These are phyloP conservation scores for Beauveria sp. DNA, from an alignment of 2,329 filamentous ascomycete genomes.

Conservation along the genomic window DNA sequence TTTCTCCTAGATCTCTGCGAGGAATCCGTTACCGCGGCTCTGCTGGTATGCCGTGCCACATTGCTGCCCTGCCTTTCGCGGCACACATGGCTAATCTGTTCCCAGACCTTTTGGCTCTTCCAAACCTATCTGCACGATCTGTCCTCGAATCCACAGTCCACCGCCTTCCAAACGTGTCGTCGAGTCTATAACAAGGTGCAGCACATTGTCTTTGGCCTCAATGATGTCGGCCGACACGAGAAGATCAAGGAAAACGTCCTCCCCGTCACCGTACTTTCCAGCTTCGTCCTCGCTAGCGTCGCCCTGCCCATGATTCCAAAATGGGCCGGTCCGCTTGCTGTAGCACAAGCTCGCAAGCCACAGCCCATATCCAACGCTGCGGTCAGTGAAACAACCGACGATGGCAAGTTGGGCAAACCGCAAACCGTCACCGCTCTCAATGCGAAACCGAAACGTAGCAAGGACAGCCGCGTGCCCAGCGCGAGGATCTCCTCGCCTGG, in stretches of 20 bases:
- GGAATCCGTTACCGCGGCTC: conserved; percentile 75
- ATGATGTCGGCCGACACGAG: conserved; percentile 60
- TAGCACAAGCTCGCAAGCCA: conserved; percentile 74
- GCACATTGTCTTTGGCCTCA: conserved; percentile 74
- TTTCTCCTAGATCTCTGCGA: conserved; percentile 81
- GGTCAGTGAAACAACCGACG: conserved; percentile 33
- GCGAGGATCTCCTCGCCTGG: conserved; percentile 22
- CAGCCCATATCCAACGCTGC: conserved; percentile 32
- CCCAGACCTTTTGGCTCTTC: conserved; percentile 84
- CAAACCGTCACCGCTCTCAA: conserved; percentile 54
- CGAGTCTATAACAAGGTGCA: conserved; percentile 85
- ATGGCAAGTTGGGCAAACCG: conserved; percentile 53
- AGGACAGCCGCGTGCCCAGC: conserved; percentile 40
- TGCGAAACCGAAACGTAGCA: conserved; percentile 41
- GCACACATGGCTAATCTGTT: not conserved
- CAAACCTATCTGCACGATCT: conserved; percentile 83
- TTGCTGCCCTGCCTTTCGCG: not conserved
- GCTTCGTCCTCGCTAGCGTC: conserved; percentile 69
- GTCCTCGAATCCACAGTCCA: conserved; percentile 63
- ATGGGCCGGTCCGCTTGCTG: conserved; percentile 72
- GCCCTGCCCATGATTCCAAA: conserved; percentile 67
- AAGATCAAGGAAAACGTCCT: conserved; percentile 76
- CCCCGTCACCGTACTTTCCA: conserved; percentile 72
- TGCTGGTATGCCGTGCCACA: conserved; percentile 52
- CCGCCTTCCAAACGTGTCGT: conserved; percentile 73